Evolutionary conservation across 805 yeast species (phyloP).

Genomic region (Wickerhamiella shivajii): DNA sequence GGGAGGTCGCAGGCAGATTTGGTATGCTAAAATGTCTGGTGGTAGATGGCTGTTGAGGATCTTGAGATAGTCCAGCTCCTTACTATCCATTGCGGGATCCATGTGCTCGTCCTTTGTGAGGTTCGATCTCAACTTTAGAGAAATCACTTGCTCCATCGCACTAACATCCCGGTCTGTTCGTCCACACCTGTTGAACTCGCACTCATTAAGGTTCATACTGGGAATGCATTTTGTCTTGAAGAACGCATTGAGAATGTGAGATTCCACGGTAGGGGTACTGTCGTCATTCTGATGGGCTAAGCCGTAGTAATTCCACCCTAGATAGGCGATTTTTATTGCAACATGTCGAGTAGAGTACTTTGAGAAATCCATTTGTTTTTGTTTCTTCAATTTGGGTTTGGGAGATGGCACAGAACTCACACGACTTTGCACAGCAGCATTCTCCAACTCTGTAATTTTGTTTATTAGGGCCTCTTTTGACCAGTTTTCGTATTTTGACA

Average conservation of each 20-base stretch:
- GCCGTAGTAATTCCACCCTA: slow-evolving; percentile 91
- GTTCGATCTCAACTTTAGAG: slow-evolving; percentile 59
- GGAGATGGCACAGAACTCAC: no score
- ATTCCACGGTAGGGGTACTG: slow-evolving; percentile 80
- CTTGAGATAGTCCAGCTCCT: slow-evolving; percentile 63
- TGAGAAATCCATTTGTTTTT: slow-evolving; percentile 47
- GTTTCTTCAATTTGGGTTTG: slow-evolving; percentile 20
- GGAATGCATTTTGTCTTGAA: slow-evolving; percentile 47
- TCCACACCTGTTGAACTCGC: slow-evolving; percentile 79
- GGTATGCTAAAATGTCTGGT: slow-evolving; percentile 65
- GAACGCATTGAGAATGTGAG: slow-evolving; percentile 56
- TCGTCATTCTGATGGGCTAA: slow-evolving; percentile 65
- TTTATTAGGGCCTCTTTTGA: slow-evolving; percentile 47
- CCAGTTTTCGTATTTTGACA: slow-evolving; percentile 30
- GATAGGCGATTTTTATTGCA: slow-evolving; percentile 70
- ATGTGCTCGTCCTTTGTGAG: slow-evolving; percentile 48
- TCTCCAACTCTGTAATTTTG: slow-evolving; percentile 43
- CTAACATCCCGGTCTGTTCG: slow-evolving; percentile 94
- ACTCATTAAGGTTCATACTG: slow-evolving; percentile 42
- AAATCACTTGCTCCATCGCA: slow-evolving; percentile 89
- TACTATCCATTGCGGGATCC: slow-evolving; percentile 39
- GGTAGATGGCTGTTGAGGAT: slow-evolving; percentile 70
- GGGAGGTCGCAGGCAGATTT: slow-evolving; percentile 75
- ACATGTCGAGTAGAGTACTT: slow-evolving; percentile 50
- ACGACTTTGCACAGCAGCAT: no score